phyloP scores from a whole-genome alignment of 345 rosid species.

The Boechera retrofracta region DNA sequence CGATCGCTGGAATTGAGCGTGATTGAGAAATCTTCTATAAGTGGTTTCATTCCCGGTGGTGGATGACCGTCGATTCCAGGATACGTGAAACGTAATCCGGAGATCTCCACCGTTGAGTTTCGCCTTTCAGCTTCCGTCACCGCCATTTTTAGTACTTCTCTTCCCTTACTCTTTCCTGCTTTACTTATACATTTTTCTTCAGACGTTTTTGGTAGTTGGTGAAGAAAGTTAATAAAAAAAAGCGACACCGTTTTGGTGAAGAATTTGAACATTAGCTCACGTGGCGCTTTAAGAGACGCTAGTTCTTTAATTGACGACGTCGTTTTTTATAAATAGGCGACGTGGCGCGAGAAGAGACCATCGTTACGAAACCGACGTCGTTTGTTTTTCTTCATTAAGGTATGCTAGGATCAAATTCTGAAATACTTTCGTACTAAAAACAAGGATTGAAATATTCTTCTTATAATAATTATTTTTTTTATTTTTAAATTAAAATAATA shows the following conservation, averaged over 20 bases:
- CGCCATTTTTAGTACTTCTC: slow-evolving; percentile 43
- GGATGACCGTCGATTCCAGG: slow-evolving; percentile 97
- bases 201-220: slow-evolving; percentile 38
- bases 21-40: slow-evolving; percentile 73
- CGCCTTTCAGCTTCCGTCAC: slow-evolving; percentile 41
- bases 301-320: slow-evolving; percentile 5
- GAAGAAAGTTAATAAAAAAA: background rate
- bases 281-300: slow-evolving; percentile 43
- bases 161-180: background rate
- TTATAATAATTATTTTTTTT: no score
- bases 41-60: slow-evolving; percentile 79
- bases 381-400: background rate
- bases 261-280: slow-evolving; percentile 1
- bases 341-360: slow-evolving; percentile 33
- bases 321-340: background rate
- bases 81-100: slow-evolving; percentile 85
- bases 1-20: slow-evolving; percentile 70
- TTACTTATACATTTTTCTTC: slow-evolving; percentile 36
- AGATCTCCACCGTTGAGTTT: slow-evolving; percentile 64
- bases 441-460: no score
- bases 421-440: no score
- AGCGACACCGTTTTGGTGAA: slow-evolving; percentile 32
- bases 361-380: background rate
- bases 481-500: no score
- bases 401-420: no score